Base-by-base conservation (phyloP, 805 yeast species). In the Lachancea quebecensis region DNA sequence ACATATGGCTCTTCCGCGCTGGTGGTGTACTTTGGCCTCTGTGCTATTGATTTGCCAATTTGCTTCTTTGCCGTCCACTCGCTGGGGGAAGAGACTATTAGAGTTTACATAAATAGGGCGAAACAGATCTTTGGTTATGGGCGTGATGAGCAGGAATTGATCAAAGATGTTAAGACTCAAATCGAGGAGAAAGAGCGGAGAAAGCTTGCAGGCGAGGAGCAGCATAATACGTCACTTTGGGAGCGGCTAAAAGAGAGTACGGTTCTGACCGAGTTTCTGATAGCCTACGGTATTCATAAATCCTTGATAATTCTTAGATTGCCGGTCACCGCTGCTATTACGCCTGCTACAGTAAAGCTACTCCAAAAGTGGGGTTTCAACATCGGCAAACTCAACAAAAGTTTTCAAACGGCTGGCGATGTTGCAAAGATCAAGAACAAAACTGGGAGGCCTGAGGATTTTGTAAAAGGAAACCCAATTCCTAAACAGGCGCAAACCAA, bases 241-340 rank as follows among this genome's bases (percentile, higher is more conserved):
- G 51, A 51, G 38, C 42, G 47, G 14, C 37, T 59, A 35, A 62
- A 58, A 42, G 58, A 60, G 27, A 57, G 63, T 7, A 71, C 81
- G 45, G 61, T 88, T 59, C 60, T 86, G 73, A 84, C 97, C 0
- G 97, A 91, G 64, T 79, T 88, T 54, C 81, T 85, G 10, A 75
- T 93, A 42, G 98, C 98, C 0, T 93, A 93, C 62, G 96, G 96
- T 2, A 69, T 93, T 38, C 98, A 93, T 70, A 93, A 93, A 68
- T 78, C 90, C 4, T 72, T 93, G 50, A 76, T 91, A 18, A 78
- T 91, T 49, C 75, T 93, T 35, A 75, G 99, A 50, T 69, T 93
- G 4, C 99, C 99, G 11, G 64, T 88, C 28, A 84, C 97, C 0
- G 96, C 96, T 0, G 95, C 95, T 2, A 75, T 90, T 10, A 89